Conservation (phyloP, 2,329 filamentous ascomycete species). For the Waltergamsia citrina region DNA sequence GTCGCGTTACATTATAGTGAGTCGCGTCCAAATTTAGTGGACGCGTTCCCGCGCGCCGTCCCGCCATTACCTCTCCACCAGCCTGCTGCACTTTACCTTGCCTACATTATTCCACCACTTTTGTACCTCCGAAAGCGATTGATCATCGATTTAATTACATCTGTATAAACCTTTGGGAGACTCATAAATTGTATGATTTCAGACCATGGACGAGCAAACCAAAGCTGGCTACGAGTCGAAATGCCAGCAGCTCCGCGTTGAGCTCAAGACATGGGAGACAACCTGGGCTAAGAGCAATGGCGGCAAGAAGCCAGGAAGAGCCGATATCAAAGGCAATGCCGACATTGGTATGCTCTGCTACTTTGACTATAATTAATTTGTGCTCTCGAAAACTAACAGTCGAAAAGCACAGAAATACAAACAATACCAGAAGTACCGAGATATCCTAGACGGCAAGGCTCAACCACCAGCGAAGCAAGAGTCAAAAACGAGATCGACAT, state of each 20-base stretch:
- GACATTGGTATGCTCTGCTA: slow-evolving; percentile 49
- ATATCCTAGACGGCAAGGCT: slow-evolving; percentile 46
- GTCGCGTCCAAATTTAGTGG: slow-evolving; percentile 1
- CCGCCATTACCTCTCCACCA: background rate
- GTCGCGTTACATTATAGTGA: background rate
- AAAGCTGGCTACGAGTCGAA: slow-evolving; percentile 36
- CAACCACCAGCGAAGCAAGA: slow-evolving; percentile 21
- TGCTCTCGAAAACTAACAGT: slow-evolving; percentile 1
- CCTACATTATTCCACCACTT: too few species aligned
- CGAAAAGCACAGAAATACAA: slow-evolving; percentile 62
- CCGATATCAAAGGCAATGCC: slow-evolving; percentile 67
- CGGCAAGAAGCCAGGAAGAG: slow-evolving; percentile 59
- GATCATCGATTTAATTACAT: too few species aligned
- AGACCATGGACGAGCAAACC: slow-evolving; percentile 35
- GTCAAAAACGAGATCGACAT: slow-evolving; percentile 9
- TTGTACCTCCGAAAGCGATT: too few species aligned
- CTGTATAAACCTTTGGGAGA: too few species aligned
- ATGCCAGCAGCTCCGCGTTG: slow-evolving; percentile 48
- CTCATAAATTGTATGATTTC: background rate
- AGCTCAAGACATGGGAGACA: slow-evolving; percentile 68
- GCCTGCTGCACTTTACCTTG: too few species aligned
- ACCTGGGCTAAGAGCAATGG: slow-evolving; percentile 52
- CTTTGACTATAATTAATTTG: background rate
- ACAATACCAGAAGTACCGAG: slow-evolving; percentile 59
- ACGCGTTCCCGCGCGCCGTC: slow-evolving; percentile 4